Percentiles rank a stretch among this genome's conserved stretches.
These are phyloP conservation scores for Alternaria arborescens DNA, from an alignment of 2,329 filamentous ascomycete species.

Conservation along the genomic window DNA sequence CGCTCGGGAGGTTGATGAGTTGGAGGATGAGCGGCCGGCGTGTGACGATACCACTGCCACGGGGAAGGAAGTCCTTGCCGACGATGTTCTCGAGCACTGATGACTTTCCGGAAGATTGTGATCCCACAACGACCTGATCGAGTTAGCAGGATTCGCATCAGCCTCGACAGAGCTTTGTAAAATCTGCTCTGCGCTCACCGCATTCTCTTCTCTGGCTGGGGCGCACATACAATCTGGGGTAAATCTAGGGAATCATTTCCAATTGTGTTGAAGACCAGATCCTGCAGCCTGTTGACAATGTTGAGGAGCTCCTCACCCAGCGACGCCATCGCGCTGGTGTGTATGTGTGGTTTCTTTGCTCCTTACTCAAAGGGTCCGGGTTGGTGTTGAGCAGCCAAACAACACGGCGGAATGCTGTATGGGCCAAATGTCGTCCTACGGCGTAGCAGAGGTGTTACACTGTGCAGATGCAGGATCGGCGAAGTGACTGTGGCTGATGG, in stretches of 20 bases:
- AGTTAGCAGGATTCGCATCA: conserved; percentile 23
- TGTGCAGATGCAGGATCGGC: conserved; percentile 18
- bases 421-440: conserved; percentile 14
- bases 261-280: conserved; percentile 99
- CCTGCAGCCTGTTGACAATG: conserved; percentile 98
- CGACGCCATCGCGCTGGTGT: conserved; percentile 74
- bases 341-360: conserved; percentile 27
- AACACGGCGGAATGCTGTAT: conserved; percentile 21
- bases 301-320: conserved; percentile 94
- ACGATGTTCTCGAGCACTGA: conserved; percentile 99
- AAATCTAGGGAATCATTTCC: conserved; percentile 97
- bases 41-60: conserved; percentile 96
- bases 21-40: conserved; percentile 93
- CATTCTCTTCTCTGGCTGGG: conserved; percentile 19
- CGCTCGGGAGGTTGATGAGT: conserved; percentile 91
- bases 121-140: conserved; percentile 92
- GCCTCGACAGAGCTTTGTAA: conserved; percentile 4
- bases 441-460: conserved; percentile 11
- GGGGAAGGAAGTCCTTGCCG: conserved; percentile 93
- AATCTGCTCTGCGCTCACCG: conserved; percentile 24
- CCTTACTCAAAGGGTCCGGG: conserved; percentile 33
- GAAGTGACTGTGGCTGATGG: conserved; percentile 16
- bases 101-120: conserved; percentile 97
- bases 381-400: conserved; percentile 39
- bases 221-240: conserved; percentile 93